Base-by-base conservation (phyloP, 1,139 yeast species). In the Suzukiozyma palmioleophila region DNA sequence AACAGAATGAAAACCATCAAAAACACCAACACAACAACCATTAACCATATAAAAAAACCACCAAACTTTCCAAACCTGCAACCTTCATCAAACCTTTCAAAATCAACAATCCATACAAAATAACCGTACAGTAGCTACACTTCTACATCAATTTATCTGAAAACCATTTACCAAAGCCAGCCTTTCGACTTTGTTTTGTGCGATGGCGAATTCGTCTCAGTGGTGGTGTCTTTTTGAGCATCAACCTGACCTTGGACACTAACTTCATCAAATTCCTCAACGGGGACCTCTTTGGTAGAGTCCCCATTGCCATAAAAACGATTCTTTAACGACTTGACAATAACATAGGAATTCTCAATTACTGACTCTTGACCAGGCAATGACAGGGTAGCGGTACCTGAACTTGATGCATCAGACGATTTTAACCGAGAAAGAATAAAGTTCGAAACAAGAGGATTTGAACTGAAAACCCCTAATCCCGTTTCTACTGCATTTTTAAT, bases 101-200 rank as follows among this genome's bases (percentile, higher is more conserved):
- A 18, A 18, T 18, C 22, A 18, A 18, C 22, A 18, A 4, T 5
- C 22, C 22, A 18, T 18, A n/a, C n/a, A n/a, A 18, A 18, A 18
- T 18, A 18, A 18, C 22, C 4, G 4, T 4, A 18, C 22, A 7
- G 22, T 7, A 18, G 22, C 22, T 18, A 18, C 22, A 18, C 7
- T 18, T 18, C 22, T 18, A 4, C 7, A 18, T 18, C 22, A 18
- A 7, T 18, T 18, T 7, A 18, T 18, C 7, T 7, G 22, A 18
- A n/a, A 28, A 28, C 10, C 15, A 14, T 8, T 28, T 50, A 60
- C 67, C 67, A 60, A 43, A 64, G 40, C 66, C 68, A 63, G 3
- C 65, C 64, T 42, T 50, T 57, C 46, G 47, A 53, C 26, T 32
- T 28, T 9, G 28, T 10, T 14, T 28, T 28, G 13, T 26, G 9